Conservation (phyloP, 2,329 filamentous ascomycete genomes). For the Trichophyton equinum region DNA sequence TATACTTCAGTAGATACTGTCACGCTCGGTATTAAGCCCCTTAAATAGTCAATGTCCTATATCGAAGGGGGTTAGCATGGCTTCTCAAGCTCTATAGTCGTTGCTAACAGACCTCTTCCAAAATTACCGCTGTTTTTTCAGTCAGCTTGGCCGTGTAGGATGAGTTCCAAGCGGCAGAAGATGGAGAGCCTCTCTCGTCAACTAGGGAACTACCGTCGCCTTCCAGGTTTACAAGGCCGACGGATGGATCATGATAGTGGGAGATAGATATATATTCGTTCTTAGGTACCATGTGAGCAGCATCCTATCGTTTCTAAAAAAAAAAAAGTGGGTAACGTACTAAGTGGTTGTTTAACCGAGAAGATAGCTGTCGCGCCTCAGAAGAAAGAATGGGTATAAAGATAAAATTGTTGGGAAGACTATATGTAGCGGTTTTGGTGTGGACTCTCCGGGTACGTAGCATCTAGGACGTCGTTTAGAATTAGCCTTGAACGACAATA, state of each 20-base stretch:
- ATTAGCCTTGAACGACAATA: constrained; percentile 8
- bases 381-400: constrained; percentile 58
- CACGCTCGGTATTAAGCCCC: constrained; percentile 45
- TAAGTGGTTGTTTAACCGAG: constrained; percentile 31
- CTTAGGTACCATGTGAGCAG: constrained; percentile 15
- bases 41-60: constrained; percentile 45
- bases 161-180: constrained; percentile 26
- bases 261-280: constrained; percentile 83
- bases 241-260: constrained; percentile 62
- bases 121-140: background rate
- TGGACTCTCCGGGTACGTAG: constrained; percentile 68
- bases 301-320: background rate
- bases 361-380: constrained; percentile 20
- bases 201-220: constrained; percentile 26
- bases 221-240: constrained; percentile 61
- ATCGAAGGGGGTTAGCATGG: background rate
- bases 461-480: constrained; percentile 44
- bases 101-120: constrained; percentile 4
- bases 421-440: constrained; percentile 59
- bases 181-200: constrained; percentile 24
- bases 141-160: constrained; percentile 2
- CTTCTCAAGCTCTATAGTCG: background rate
- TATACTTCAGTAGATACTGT: constrained; percentile 62
- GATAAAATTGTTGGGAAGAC: constrained; percentile 64
- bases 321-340: constrained; percentile 17